These are phyloP conservation scores for Musa troglodytarum DNA, from an alignment of 176 grass and related monocot genomes.

Conservation along the genomic window DNA sequence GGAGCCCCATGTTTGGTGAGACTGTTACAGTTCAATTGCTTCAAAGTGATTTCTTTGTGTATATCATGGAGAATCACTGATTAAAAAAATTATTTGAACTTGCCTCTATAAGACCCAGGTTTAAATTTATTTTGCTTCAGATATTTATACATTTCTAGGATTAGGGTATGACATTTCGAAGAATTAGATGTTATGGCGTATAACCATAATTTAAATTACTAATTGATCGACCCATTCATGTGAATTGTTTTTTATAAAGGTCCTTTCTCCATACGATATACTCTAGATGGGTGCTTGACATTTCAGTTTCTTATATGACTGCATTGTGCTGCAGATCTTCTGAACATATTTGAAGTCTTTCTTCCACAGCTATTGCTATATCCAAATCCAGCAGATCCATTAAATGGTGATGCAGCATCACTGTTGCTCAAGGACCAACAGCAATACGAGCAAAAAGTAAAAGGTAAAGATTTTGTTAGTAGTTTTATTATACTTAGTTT, in stretches of 20 bases:
- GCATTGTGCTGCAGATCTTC: background rate
- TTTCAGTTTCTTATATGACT: constrained; percentile 1
- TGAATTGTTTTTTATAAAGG: background rate
- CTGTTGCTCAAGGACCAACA: constrained; percentile 9
- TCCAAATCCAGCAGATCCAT: constrained; percentile 10
- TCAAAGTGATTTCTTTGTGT: background rate
- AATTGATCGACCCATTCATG: background rate
- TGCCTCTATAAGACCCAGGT: background rate
- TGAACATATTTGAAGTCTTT: constrained; percentile 21
- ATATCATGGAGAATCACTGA: background rate
- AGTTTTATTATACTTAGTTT: background rate
- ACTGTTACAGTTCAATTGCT: background rate
- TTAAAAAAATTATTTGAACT: background rate
- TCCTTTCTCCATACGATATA: background rate
- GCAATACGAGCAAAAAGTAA: constrained; percentile 12
- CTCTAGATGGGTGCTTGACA: background rate
- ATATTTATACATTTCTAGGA: background rate
- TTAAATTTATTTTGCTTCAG: background rate
- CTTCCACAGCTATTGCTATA: constrained; percentile 16
- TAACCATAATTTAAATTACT: background rate
- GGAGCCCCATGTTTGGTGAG: constrained; percentile 16
- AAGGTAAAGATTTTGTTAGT: constrained; percentile 2
- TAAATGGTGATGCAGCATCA: constrained; percentile 12
- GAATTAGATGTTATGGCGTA: background rate
- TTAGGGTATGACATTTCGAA: too few relatives aligned